Evolutionary conservation across 768 basidiomycete genomes (phyloP), one percentile per base, ranked within the genome.

Genomic region (Russula foetens): DNA sequence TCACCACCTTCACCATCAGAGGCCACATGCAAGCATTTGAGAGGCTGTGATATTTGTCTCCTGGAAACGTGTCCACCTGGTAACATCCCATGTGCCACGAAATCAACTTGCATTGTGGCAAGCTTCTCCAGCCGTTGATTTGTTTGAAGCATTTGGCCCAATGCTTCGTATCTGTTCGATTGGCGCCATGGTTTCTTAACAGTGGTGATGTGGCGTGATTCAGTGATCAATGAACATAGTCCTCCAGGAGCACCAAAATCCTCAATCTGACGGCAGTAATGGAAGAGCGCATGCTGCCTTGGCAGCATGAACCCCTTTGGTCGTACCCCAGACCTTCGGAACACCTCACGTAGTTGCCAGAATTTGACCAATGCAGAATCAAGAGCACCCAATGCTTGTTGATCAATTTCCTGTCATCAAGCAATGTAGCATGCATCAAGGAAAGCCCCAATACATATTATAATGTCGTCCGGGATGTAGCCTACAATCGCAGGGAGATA

Each of bases 371-470:
- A 8, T 1, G 28, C 21, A 2, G 19, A 4, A 2, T 44, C 29
- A 15, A 54, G 21, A 2, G 19, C n/a, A 8, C 31, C 3, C 43
- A 54, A 33, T 14, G 43, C 7, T 0, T 23, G 1, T 1, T 4
- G 5, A 14, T 54, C n/a, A 1, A 54, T 54, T 11, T 44, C 39
- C 1, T 54, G 19, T 6, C 28, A 14, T 8, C 21, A n/a, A 23
- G 29, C 14, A 19, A 54, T 54, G 69, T 41, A 65, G 71, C 31
- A 71, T 45, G 0, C 62, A 65, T 44, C 53, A 2, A 54, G n/a
- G n/a, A 54, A 44, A 0, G 53, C 28, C 1, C n/a, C 3, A 1
- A 47, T 26, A 19, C 46, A 47, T 11, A 6, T 47, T 26, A 19
- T 3, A 19, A 47, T 19, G 4, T 17, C 15, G 19, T 47, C 15